These are phyloP conservation scores for Colletotrichum theobromicola DNA, from an alignment of 2,329 filamentous ascomycete species.

Conservation along the genomic window DNA sequence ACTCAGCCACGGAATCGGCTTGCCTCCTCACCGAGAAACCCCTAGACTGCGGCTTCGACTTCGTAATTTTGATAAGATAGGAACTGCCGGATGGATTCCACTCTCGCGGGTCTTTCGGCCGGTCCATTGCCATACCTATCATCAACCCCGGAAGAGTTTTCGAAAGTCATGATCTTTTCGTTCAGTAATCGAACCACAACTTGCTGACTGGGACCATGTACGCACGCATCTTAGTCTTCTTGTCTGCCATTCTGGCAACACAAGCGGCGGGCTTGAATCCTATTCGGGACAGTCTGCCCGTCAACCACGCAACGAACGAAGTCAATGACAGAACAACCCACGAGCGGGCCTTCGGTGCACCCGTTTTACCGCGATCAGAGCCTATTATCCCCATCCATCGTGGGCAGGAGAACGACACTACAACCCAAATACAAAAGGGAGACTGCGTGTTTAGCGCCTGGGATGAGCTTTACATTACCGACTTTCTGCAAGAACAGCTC, in stretches of 20 bases:
- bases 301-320: not conserved
- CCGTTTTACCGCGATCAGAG: not conserved
- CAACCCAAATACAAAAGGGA: not conserved
- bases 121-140: not conserved
- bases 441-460: not conserved
- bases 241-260: not conserved
- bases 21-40: not conserved
- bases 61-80: not conserved
- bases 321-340: not conserved
- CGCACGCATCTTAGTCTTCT: not conserved
- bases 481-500: slow-evolving; percentile 12
- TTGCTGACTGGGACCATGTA: not conserved
- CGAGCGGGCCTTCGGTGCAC: not conserved
- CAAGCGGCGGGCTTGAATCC: not conserved
- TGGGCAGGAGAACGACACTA: not conserved
- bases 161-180: not conserved
- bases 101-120: too few relatives aligned
- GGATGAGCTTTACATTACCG: slow-evolving; percentile 12
- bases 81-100: not conserved
- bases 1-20: not conserved
- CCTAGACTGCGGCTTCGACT: not conserved
- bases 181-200: not conserved
- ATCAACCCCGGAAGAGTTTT: not conserved
- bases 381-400: not conserved
- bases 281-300: not conserved